A percentile compares a stretch with the other conserved stretches of the same genome.
These are phyloP conservation scores for Cyclotella sp. DNA, from an alignment of 108 stramenopile species.

Conservation along the genomic window DNA sequence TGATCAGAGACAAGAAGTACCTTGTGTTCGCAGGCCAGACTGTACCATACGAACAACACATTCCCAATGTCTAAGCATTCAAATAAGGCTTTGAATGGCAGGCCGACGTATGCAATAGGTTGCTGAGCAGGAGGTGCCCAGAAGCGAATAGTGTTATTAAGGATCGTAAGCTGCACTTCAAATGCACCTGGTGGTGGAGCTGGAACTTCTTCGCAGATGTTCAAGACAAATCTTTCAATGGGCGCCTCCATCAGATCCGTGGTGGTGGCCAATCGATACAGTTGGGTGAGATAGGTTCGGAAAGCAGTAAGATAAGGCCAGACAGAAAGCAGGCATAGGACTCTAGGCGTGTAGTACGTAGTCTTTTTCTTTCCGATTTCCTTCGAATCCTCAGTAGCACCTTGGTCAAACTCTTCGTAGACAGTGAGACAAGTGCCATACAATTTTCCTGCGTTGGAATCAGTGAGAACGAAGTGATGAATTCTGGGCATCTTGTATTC, in stretches of 20 bases:
- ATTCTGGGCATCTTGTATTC: conserved; percentile 79
- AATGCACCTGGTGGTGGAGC: conserved; percentile 95
- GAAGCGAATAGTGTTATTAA: conserved; percentile 81
- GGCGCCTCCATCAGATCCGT: conserved; percentile 90
- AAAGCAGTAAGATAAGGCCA: conserved; percentile 94
- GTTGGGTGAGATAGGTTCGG: conserved; percentile 88
- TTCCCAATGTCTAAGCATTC: conserved; percentile 88
- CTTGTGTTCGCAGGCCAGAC: conserved; percentile 89
- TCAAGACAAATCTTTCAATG: conserved; percentile 95
- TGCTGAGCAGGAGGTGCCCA: conserved; percentile 94
- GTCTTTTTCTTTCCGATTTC: conserved; percentile 15
- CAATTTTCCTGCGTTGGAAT: conserved; percentile 79
- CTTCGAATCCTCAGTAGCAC: conserved; percentile 26
- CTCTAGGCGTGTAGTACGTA: conserved; percentile 81
- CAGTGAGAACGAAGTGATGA: conserved; percentile 88
- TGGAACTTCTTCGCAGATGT: conserved; percentile 95
- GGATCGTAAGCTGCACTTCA: conserved; percentile 84
- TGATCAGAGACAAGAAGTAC: conserved; percentile 88
- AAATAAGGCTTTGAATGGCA: conserved; percentile 89
- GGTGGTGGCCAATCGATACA: conserved; percentile 92
- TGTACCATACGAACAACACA: conserved; percentile 79
- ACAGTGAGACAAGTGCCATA: conserved; percentile 88
- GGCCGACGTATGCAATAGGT: conserved; percentile 93
- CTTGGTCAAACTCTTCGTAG: conserved; percentile 75
- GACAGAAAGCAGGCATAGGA: conserved; percentile 91